Evolutionary conservation across 1,284 basidiomycete species (phyloP).

Genomic region (Ustilago cynodontis): DNA sequence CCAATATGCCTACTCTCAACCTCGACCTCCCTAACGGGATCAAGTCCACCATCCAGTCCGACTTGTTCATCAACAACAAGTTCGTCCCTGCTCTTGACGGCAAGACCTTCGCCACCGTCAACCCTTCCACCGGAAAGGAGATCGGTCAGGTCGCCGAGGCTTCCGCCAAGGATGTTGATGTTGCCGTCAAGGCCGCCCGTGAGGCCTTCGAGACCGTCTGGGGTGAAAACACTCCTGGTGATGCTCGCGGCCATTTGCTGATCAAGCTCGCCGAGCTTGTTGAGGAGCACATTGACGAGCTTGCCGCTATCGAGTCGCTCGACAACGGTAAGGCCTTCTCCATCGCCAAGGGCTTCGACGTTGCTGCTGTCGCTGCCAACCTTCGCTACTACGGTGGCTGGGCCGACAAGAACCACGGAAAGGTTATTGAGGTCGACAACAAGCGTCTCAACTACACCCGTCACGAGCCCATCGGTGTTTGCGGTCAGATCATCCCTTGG

Average conservation of each 20-base stretch:
- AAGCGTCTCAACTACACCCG: conserved; percentile 77
- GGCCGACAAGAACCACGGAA: conserved; percentile 85
- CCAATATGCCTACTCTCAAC: conserved; percentile 57
- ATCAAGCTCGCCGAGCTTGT: conserved; percentile 81
- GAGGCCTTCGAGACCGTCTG: conserved; percentile 59
- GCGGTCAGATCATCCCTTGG: conserved; percentile 66
- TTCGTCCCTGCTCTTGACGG: conserved; percentile 62
- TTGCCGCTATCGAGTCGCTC: conserved; percentile 73
- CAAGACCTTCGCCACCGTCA: conserved; percentile 65
- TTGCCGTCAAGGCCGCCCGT: conserved; percentile 64
- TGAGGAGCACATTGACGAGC: conserved; percentile 78
- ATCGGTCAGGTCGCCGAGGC: conserved; percentile 65
- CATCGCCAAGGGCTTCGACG: conserved; percentile 78
- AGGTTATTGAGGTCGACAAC: conserved; percentile 84
- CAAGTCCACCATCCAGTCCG: conserved; percentile 58
- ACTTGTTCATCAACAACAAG: conserved; percentile 67
- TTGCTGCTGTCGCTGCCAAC: conserved; percentile 76
- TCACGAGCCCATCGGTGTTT: conserved; percentile 95
- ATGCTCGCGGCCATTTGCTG: conserved; percentile 76
- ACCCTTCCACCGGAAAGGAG: conserved; percentile 65
- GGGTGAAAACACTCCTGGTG: conserved; percentile 73
- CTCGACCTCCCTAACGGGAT: conserved; percentile 67
- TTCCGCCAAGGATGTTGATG: conserved; percentile 64
- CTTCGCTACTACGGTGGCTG: conserved; percentile 77
- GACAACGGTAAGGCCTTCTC: conserved; percentile 85